These are phyloP conservation scores for Myriosclerotinia scirpicola DNA, from an alignment of 2,329 filamentous ascomycete genomes.

Conservation along the genomic window DNA sequence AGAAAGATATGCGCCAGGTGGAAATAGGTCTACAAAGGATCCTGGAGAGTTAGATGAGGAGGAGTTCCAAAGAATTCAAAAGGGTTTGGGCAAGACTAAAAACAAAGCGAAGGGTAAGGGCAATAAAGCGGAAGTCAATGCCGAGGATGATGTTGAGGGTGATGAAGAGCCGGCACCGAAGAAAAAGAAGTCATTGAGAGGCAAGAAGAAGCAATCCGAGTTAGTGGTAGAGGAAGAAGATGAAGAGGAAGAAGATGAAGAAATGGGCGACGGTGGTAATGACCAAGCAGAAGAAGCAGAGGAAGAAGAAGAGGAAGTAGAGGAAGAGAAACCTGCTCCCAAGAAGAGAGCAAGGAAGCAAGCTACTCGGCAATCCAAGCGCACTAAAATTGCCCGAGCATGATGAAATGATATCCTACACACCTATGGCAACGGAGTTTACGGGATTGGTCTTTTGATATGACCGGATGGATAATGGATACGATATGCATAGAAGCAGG, in stretches of 20 bases:
- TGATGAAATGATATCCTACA: slow-evolving; percentile 6
- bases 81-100: not conserved
- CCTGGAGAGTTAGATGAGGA: slow-evolving; percentile 64
- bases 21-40: slow-evolving; percentile 53
- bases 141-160: slow-evolving; percentile 18
- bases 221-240: slow-evolving; percentile 7
- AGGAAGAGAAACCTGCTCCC: slow-evolving; percentile 6
- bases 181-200: slow-evolving; percentile 13
- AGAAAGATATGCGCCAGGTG: slow-evolving; percentile 64
- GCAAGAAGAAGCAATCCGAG: slow-evolving; percentile 9
- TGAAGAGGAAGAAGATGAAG: slow-evolving; percentile 14
- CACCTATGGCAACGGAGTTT: slow-evolving; percentile 13
- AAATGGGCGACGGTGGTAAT: not conserved
- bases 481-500: slow-evolving; percentile 7
- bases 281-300: slow-evolving; percentile 12
- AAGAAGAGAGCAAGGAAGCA: slow-evolving; percentile 1
- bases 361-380: slow-evolving; percentile 16
- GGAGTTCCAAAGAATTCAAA: slow-evolving; percentile 49
- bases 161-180: slow-evolving; percentile 8
- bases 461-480: slow-evolving; percentile 20
- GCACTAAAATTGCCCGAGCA: not conserved
- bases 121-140: slow-evolving; percentile 37
- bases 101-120: slow-evolving; percentile 40
- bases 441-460: slow-evolving; percentile 4
- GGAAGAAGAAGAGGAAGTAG: slow-evolving; percentile 16